Conservation (phyloP, 768 basidiomycete species). For the Plicaturopsis crispa region DNA sequence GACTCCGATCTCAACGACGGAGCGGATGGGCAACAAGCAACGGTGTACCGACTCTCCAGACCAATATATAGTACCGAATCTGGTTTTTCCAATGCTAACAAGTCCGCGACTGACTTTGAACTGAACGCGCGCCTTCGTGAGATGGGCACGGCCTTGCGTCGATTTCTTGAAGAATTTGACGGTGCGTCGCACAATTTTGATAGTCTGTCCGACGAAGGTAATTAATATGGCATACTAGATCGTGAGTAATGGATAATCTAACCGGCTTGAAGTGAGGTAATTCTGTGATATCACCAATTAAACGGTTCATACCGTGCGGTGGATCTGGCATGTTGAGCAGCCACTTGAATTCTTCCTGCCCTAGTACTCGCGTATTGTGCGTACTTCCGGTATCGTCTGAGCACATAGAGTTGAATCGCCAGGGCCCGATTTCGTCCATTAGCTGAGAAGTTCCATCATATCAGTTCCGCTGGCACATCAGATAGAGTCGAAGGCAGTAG, state of each 20-base stretch:
- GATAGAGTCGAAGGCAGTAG: too few relatives aligned
- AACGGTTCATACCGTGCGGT: constrained; percentile 10
- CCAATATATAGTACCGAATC: constrained; percentile 14
- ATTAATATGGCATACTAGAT: background rate
- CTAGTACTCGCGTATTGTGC: constrained; percentile 1
- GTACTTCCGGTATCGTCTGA: constrained; percentile 19
- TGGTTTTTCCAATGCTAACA: constrained; percentile 17
- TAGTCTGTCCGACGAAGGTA: constrained; percentile 2
- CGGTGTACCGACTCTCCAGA: constrained; percentile 12
- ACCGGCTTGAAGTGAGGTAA: constrained; percentile 7
- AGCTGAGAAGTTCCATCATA: too few relatives aligned
- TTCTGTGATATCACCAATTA: constrained; percentile 9
- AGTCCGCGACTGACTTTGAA: constrained; percentile 11
- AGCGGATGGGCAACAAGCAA: constrained; percentile 12
- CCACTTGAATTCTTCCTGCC: constrained; percentile 5
- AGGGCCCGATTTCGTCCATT: constrained; percentile 10
- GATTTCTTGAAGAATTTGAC: constrained; percentile 16
- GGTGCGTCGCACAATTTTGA: constrained; percentile 10
- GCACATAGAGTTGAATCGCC: constrained; percentile 7
- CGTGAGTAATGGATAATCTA: too few relatives aligned
- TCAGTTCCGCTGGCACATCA: too few relatives aligned
- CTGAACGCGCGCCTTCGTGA: constrained; percentile 8
- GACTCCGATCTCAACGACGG: constrained; percentile 11
- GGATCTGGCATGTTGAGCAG: constrained; percentile 13
- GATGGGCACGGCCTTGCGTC: constrained; percentile 8